Percentiles rank a stretch among this genome's conserved stretches.
phyloP scores from a whole-genome alignment of 2,329 filamentous ascomycete species.

The Phoma sp. region DNA sequence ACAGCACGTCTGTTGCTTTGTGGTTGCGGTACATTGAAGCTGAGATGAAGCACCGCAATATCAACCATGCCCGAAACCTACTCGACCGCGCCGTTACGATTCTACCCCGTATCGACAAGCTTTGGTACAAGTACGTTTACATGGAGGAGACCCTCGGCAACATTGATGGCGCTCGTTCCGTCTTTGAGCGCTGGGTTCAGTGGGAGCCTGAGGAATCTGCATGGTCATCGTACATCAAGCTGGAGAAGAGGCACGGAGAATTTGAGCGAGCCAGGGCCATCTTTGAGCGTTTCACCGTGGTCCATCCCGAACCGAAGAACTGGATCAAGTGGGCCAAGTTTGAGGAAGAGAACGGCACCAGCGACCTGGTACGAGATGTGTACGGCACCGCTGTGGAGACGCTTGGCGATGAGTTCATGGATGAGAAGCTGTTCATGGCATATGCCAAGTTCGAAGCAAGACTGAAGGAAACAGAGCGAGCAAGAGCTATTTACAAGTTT shows the following conservation, averaged over 20 bases:
- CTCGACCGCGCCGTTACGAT: slow-evolving; percentile 95
- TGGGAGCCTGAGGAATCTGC: slow-evolving; percentile 97
- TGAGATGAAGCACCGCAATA: slow-evolving; percentile 80
- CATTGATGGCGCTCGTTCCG: slow-evolving; percentile 86
- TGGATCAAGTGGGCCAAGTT: slow-evolving; percentile 99
- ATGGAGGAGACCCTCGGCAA: slow-evolving; percentile 99
- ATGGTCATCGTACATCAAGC: slow-evolving; percentile 95
- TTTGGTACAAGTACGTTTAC: slow-evolving; percentile 99
- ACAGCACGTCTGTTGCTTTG: slow-evolving; percentile 82
- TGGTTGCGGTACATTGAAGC: slow-evolving; percentile 96
- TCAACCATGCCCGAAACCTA: slow-evolving; percentile 94
- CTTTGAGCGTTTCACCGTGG: slow-evolving; percentile 86
- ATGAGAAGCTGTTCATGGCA: slow-evolving; percentile 92
- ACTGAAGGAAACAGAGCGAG: slow-evolving; percentile 92
- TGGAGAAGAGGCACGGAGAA: slow-evolving; percentile 95
- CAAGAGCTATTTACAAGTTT: slow-evolving; percentile 95
- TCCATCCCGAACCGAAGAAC: slow-evolving; percentile 92
- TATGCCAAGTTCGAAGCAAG: slow-evolving; percentile 96
- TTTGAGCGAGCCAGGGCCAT: slow-evolving; percentile 89
- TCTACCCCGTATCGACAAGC: slow-evolving; percentile 87
- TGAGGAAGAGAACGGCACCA: slow-evolving; percentile 93
- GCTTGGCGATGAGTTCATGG: slow-evolving; percentile 92
- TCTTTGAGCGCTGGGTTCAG: slow-evolving; percentile 98
- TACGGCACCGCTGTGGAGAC: slow-evolving; percentile 89
- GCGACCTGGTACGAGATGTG: slow-evolving; percentile 88